Conservation (phyloP, 805 yeast species). For the Ogataea corticis region DNA sequence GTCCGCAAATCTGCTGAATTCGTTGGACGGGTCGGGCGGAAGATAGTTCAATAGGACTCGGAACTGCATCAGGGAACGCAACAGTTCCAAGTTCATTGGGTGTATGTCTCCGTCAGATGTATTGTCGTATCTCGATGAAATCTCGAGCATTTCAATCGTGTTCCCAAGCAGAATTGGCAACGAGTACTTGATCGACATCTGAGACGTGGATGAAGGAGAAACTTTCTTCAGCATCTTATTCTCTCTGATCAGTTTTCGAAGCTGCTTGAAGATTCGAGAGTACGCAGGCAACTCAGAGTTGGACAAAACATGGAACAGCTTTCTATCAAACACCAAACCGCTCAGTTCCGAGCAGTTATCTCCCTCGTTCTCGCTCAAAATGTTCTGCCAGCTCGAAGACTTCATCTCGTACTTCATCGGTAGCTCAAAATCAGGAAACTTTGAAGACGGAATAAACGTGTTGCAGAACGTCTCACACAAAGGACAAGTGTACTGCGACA, state of each 20-base stretch:
- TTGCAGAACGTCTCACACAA: slow-evolving; percentile 49
- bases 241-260: slow-evolving; percentile 21
- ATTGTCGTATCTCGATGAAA: slow-evolving; percentile 50
- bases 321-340: slow-evolving; percentile 30
- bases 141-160: slow-evolving; percentile 59
- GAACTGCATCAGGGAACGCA: slow-evolving; percentile 46
- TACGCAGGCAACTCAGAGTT: slow-evolving; percentile 19
- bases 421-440: slow-evolving; percentile 28
- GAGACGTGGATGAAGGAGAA: slow-evolving; percentile 11
- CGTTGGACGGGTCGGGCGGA: slow-evolving; percentile 15
- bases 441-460: slow-evolving; percentile 45
- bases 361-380: slow-evolving; percentile 29
- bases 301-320: slow-evolving; percentile 27
- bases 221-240: slow-evolving; percentile 18
- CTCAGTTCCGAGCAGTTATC: slow-evolving; percentile 33
- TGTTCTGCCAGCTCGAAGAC: slow-evolving; percentile 21
- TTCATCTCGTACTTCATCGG: slow-evolving; percentile 20
- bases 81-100: slow-evolving; percentile 29
- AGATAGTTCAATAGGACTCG: slow-evolving; percentile 33
- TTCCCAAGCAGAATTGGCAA: slow-evolving; percentile 40
- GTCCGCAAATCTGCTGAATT: slow-evolving; percentile 16
- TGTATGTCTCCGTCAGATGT: slow-evolving; percentile 12
- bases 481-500: slow-evolving; percentile 44
- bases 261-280: slow-evolving; percentile 23
- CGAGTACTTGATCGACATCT: slow-evolving; percentile 17